Percentiles rank a stretch among this genome's conserved stretches.
Evolutionary conservation across 1,284 basidiomycete genomes (phyloP).

Genomic region (Trichosporon inkin): DNA sequence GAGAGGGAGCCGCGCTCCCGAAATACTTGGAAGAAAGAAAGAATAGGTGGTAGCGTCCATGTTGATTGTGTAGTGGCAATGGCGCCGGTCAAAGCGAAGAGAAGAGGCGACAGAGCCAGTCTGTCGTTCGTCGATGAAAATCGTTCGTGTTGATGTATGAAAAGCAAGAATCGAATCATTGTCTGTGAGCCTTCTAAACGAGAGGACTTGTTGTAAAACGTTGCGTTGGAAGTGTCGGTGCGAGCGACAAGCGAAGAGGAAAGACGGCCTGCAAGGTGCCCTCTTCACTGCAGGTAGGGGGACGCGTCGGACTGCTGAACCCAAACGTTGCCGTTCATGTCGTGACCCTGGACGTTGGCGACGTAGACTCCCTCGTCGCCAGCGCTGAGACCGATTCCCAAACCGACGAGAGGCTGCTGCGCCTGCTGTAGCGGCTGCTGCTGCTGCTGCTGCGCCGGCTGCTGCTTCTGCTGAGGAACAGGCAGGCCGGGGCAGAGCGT

Average conservation of each 20-base stretch:
- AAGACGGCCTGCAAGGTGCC: not conserved
- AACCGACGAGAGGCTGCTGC: constrained; percentile 28
- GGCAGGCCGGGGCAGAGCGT: constrained; percentile 39
- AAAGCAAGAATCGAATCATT: constrained; percentile 7
- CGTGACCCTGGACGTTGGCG: constrained; percentile 18
- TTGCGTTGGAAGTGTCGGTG: not conserved
- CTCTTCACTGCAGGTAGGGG: constrained; percentile 1
- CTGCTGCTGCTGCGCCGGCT: not conserved
- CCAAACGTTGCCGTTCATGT: constrained; percentile 14
- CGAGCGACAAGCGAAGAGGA: not conserved
- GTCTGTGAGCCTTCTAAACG: not conserved
- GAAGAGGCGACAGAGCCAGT: not conserved
- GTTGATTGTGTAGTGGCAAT: not conserved
- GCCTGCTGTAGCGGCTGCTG: constrained; percentile 3
- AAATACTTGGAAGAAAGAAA: not conserved
- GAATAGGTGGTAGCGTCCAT: constrained; percentile 1
- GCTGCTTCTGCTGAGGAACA: constrained; percentile 15
- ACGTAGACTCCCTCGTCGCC: constrained; percentile 17
- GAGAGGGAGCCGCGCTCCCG: constrained; percentile 3
- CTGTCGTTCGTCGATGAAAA: constrained; percentile 7
- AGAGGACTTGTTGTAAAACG: not conserved
- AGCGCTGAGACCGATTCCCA: constrained; percentile 23
- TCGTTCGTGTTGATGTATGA: not conserved
- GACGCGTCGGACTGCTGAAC: constrained; percentile 5
- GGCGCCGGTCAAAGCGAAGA: not conserved